Conservation (phyloP, 2,329 filamentous ascomycete genomes). For the Fusarium phyllophilum region DNA sequence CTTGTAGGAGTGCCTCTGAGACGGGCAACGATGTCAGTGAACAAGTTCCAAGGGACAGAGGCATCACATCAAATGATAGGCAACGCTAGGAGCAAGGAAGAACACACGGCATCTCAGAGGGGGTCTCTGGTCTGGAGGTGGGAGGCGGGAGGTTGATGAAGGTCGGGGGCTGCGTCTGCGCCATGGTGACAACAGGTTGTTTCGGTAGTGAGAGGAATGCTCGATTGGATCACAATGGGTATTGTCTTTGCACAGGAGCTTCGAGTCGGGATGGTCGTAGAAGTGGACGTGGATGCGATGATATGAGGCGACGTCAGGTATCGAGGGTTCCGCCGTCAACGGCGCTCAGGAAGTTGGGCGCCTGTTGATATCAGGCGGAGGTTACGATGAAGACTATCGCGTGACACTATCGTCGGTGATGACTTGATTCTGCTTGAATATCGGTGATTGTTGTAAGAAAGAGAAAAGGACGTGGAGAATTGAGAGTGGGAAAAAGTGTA, state of each 20-base stretch:
- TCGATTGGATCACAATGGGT: not conserved
- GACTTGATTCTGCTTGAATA: not conserved
- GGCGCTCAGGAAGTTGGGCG: slow-evolving; percentile 25
- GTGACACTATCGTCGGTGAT: not conserved
- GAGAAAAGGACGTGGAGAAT: not conserved
- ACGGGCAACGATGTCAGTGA: slow-evolving; percentile 20
- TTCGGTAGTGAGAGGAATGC: not conserved
- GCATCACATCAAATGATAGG: slow-evolving; percentile 1
- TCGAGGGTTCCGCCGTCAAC: slow-evolving; percentile 9
- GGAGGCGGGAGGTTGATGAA: slow-evolving; percentile 87
- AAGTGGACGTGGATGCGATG: not conserved
- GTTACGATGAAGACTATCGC: not conserved
- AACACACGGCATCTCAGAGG: slow-evolving; percentile 88
- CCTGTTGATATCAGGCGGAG: not conserved
- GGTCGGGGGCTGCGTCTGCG: slow-evolving; percentile 65
- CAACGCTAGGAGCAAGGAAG: slow-evolving; percentile 17
- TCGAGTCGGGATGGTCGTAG: not conserved
- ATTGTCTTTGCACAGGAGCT: not conserved
- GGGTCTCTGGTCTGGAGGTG: slow-evolving; percentile 84
- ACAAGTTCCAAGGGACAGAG: not conserved
- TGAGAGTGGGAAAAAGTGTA: slow-evolving; percentile 1
- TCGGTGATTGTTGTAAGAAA: not conserved
- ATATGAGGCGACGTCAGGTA: slow-evolving; percentile 16
- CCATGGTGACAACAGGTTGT: slow-evolving; percentile 44
- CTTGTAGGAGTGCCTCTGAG: slow-evolving; percentile 90